Evolutionary conservation across 2,329 filamentous ascomycete genomes (phyloP).

Genomic region (Sphaerulina vaccinii): DNA sequence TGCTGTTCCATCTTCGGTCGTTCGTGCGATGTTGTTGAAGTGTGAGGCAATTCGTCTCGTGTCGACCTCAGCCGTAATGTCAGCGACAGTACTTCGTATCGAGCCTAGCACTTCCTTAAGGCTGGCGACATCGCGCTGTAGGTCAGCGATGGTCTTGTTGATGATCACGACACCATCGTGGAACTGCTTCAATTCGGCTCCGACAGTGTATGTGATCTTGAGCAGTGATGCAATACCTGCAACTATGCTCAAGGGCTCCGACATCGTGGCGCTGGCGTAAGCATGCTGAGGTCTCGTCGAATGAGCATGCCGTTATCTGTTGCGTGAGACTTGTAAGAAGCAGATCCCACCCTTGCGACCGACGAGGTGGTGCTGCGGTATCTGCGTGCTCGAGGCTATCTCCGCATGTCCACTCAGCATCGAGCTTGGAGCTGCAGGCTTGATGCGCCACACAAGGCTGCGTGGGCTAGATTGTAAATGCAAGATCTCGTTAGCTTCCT

Average conservation of each 20-base stretch:
- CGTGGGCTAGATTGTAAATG: too few species aligned
- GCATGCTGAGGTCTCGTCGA: too few species aligned
- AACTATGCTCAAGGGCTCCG: background rate
- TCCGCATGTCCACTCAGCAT: too few species aligned
- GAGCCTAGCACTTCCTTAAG: background rate
- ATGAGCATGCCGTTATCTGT: too few species aligned
- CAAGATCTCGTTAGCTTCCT: too few species aligned
- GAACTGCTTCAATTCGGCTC: background rate
- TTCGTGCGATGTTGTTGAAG: background rate
- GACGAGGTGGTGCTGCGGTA: too few species aligned
- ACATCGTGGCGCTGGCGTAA: too few species aligned
- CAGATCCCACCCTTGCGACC: too few species aligned
- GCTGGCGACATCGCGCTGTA: background rate
- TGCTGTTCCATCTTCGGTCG: background rate
- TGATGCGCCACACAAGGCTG: too few species aligned
- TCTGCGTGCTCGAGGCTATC: too few species aligned
- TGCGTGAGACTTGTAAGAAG: too few species aligned
- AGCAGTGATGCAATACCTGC: background rate
- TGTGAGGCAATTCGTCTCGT: background rate
- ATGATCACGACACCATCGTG: background rate
- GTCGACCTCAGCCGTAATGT: background rate
- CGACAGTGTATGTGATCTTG: background rate
- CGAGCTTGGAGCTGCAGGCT: too few species aligned
- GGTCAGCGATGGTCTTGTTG: background rate
- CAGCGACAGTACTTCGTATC: background rate